Evolutionary conservation across 2,329 filamentous ascomycete genomes (phyloP), one percentile per base, ranked within the genome.

Genomic region (Colletotrichum ledebouriae): DNA sequence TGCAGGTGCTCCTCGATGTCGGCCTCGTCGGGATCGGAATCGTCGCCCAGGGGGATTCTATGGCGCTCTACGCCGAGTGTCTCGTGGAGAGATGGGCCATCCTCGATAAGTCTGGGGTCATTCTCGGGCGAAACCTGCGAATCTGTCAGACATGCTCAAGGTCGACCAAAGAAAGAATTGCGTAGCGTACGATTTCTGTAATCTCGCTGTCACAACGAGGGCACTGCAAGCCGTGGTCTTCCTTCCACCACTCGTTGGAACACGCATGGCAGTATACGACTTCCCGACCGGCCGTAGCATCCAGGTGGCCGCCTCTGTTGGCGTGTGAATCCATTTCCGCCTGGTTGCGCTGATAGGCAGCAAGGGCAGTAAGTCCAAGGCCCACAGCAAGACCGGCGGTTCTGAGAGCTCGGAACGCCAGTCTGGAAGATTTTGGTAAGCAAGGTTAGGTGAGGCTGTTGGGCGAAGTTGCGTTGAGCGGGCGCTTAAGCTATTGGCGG

Each of bases 221-320:
- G 76, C 96, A 99, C 15, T 81, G 82, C 70, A 97, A 80, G 29
- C 81, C 90, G 72, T 86, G 84, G 71, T 92, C 86, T 68, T 93
- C 88, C 68, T 88, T 84, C 75, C 91, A 93, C 94, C 94, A 98
- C 78, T 97, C 91, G 71, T 92, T 82, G 59, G 86, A 78, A 81
- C 96, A 98, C 69, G 86, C 82, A 79, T 98, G 94, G 79, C 96
- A 99, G 78, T 87, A 97, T 62, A 98, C 90, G 71, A 95, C 88
- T 76, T 97, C 92, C 71, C 88, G 84, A 70, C 80, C 81, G 5
- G 78, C 74, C 22, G 78, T 80, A 71, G 84, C 83, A 76, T 87
- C 85, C 65, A 89, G 82, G 73, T 83, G 85, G 49, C 73, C 73
- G 37, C 73, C 72, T 50, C 52, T 55, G 25, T 67, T 67, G 42